Percentiles rank a stretch among this genome's conserved stretches.
phyloP scores from a whole-genome alignment of 2,329 filamentous ascomycete species.

The Fusarium illudens region DNA sequence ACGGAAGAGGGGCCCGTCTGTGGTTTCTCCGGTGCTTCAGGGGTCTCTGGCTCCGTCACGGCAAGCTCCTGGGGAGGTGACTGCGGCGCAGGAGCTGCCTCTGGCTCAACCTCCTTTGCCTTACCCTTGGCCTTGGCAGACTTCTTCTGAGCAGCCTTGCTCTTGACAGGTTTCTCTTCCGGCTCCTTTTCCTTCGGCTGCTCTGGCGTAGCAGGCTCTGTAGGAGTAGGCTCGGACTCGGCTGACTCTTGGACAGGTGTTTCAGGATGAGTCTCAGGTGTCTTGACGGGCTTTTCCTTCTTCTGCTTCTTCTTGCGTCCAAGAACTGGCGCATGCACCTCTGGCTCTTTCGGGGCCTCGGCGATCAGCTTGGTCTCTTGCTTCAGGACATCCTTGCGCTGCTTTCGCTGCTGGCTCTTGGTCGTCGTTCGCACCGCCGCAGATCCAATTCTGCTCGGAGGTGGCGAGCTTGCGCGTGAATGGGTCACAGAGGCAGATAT shows the following conservation, averaged over 20 bases:
- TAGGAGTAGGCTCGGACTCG: slow-evolving; percentile 18
- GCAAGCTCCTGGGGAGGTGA: slow-evolving; percentile 29
- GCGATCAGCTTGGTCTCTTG: slow-evolving; percentile 66
- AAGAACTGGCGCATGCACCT: slow-evolving; percentile 75
- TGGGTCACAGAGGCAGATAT: slow-evolving; percentile 74
- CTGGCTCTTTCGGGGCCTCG: slow-evolving; percentile 61
- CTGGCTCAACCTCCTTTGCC: slow-evolving; percentile 39
- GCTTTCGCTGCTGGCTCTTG: slow-evolving; percentile 82
- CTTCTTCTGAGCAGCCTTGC: slow-evolving; percentile 45
- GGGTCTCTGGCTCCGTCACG: slow-evolving; percentile 21
- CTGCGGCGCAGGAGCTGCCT: slow-evolving; percentile 25
- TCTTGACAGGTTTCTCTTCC: slow-evolving; percentile 38
- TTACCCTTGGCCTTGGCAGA: slow-evolving; percentile 44
- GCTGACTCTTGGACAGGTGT: slow-evolving; percentile 16
- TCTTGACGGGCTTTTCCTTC: slow-evolving; percentile 66
- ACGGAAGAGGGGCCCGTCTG: slow-evolving; percentile 47
- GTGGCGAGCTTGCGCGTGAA: slow-evolving; percentile 76
- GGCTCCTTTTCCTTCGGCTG: slow-evolving; percentile 18
- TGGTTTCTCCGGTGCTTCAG: slow-evolving; percentile 42
- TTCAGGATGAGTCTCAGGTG: slow-evolving; percentile 15
- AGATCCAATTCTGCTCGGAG: slow-evolving; percentile 69
- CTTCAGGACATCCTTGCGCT: slow-evolving; percentile 73
- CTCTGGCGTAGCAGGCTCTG: slow-evolving; percentile 7
- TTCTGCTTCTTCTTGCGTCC: slow-evolving; percentile 87
- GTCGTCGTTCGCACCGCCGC: slow-evolving; percentile 75